Base-by-base conservation (phyloP, 2,329 filamentous ascomycete genomes). In the Didymella sp. region DNA sequence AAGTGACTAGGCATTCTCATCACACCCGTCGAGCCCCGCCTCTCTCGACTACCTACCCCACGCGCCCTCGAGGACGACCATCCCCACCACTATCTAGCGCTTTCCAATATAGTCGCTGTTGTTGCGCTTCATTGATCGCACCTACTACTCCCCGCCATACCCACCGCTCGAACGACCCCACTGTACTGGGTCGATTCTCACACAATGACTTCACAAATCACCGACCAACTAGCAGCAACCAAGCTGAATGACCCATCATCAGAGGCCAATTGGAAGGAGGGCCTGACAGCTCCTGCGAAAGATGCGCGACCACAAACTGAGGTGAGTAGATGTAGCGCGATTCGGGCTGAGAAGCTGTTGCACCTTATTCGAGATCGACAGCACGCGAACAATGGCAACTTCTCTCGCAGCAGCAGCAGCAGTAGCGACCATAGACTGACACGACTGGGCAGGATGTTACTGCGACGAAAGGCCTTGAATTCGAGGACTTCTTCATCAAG, bases 401-500 rank as follows among this genome's bases (percentile, higher is more conserved):
- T 27, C 13, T n/a, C 5, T 12, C n/a, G 21, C 12, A 15, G 28
- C 11, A 43, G 24, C 30, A 30, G 12, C n/a, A n/a, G n/a, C n/a
- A n/a, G n/a, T n/a, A n/a, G n/a, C n/a, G n/a, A n/a, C n/a, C n/a
- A n/a, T n/a, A n/a, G 43, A 46, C 66, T 60, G 49, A 59, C 61
- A 19, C 47, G 38, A 61, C 15, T 22, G n/a, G 19, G 72, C 61
- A 96, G 90, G 95, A 99, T 90, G 96, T 99, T 60, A 98, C 94
- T 56, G 93, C 92, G 71, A 99, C 94, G 28, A 98, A 97, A 81
- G 95, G 95, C 59, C 84, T 99, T 61, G 95, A 99, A 69, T 99
- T 97, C 73, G 96, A 99, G 79, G 91, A 98, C 67, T 97, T 99
- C 76, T 90, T 90, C 66, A 89, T 99, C 69, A 96, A 96, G 82